phyloP scores from a whole-genome alignment of 1,284 basidiomycete genomes.

The Puccinia hordei region DNA sequence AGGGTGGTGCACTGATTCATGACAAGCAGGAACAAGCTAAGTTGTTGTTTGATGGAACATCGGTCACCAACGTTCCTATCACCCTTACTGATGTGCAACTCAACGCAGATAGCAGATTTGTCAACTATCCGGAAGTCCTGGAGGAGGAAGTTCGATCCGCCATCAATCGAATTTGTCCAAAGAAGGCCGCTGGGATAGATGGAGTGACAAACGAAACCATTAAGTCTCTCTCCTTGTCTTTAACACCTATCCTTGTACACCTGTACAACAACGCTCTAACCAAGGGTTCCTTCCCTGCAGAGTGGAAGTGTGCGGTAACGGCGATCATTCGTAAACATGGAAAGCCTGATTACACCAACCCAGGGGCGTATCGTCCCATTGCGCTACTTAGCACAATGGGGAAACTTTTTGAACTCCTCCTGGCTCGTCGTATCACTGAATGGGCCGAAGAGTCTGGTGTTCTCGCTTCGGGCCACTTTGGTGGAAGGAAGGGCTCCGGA shows the following conservation, averaged over 20 bases:
- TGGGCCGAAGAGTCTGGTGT: not conserved
- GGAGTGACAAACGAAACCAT: not conserved
- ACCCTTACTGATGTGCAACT: not conserved
- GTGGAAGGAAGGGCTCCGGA: not conserved
- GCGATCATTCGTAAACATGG: not conserved
- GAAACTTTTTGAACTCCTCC: slow-evolving; percentile 8
- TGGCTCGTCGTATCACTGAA: not conserved
- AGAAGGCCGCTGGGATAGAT: not conserved
- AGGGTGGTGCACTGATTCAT: not conserved
- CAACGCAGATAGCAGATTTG: not conserved
- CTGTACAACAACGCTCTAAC: not conserved
- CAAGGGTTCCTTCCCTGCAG: not conserved
- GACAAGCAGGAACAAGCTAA: not conserved
- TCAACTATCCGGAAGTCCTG: not conserved
- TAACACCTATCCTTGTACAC: too few relatives aligned
- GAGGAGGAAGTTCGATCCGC: not conserved
- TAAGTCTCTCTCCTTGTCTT: not conserved
- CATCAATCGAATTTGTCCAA: not conserved
- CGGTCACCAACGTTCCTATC: not conserved
- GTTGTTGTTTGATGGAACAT: not conserved
- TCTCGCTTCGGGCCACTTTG: not conserved
- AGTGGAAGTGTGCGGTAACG: not conserved
- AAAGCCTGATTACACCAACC: too few relatives aligned
- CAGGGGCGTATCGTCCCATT: slow-evolving; percentile 15
- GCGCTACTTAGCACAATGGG: slow-evolving; percentile 1